Conservation (phyloP, 2,329 filamentous ascomycete species). For the Pyrenochaeta sp. region DNA sequence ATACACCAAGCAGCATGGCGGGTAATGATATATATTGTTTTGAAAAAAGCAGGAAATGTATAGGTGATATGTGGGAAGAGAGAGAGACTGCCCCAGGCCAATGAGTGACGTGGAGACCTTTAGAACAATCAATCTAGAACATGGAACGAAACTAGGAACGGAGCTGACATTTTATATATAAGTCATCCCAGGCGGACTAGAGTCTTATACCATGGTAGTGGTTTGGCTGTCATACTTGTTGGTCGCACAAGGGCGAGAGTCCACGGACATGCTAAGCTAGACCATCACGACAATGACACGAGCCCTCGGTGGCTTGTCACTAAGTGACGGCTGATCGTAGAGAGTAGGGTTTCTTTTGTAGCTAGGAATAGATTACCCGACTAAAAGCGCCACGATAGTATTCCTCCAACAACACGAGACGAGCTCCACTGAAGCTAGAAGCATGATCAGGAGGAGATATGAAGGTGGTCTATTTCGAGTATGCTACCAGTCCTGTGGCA, state of each 20-base stretch:
- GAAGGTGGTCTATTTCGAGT: conserved; percentile 21
- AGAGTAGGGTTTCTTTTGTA: neutral
- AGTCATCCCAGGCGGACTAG: conserved; percentile 4
- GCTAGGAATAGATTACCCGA: conserved; percentile 9
- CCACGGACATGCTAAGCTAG: conserved; percentile 5
- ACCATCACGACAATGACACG: conserved; percentile 5
- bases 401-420: conserved; percentile 2
- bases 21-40: conserved; percentile 15
- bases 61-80: conserved; percentile 4
- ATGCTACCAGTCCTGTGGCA: conserved; percentile 7
- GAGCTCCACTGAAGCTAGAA: neutral
- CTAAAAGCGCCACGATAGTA: conserved; percentile 17
- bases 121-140: conserved; percentile 13
- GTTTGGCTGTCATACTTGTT: neutral
- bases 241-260: neutral
- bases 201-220: conserved; percentile 1
- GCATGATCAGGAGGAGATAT: conserved; percentile 1
- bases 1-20: conserved; percentile 36
- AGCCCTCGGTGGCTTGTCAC: conserved; percentile 6
- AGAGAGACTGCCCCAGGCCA: conserved; percentile 13
- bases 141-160: conserved; percentile 10
- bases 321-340: neutral
- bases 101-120: conserved; percentile 15
- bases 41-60: conserved; percentile 12
- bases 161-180: conserved; percentile 28